A percentile compares a stretch with the other conserved stretches of the same genome.
phyloP scores from a whole-genome alignment of 768 basidiomycete species.

The Rhodotorula babjevae region DNA sequence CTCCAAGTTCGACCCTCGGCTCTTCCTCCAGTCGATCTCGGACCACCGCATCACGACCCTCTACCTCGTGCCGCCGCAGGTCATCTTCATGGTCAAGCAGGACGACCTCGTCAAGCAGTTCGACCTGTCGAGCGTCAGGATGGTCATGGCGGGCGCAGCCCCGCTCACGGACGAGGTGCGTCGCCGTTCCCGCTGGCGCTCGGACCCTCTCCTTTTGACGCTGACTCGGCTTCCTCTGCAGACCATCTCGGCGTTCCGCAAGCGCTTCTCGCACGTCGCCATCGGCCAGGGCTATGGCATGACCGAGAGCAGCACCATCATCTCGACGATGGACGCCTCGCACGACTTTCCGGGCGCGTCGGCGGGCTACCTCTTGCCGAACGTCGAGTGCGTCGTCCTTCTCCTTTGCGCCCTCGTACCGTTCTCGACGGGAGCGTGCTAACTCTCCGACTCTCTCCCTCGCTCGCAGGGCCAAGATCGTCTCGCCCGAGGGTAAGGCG shows the following conservation, averaged over 20 bases:
- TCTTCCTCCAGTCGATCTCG: slow-evolving; percentile 22
- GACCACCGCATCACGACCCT: slow-evolving; percentile 26
- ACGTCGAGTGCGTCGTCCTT: slow-evolving; percentile 17
- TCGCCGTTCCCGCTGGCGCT: neutral
- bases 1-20: slow-evolving; percentile 9
- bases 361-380: slow-evolving; percentile 17
- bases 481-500: slow-evolving; percentile 30
- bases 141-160: slow-evolving; percentile 31
- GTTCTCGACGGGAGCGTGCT: too few species aligned
- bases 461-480: slow-evolving; percentile 18
- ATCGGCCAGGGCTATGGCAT: slow-evolving; percentile 33
- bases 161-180: slow-evolving; percentile 28
- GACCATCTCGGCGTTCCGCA: slow-evolving; percentile 12
- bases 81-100: slow-evolving; percentile 33
- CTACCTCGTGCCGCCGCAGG: slow-evolving; percentile 30
- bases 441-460: too few species aligned
- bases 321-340: slow-evolving; percentile 1
- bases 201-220: neutral
- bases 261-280: slow-evolving; percentile 13
- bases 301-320: slow-evolving; percentile 29
- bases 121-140: slow-evolving; percentile 9
- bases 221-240: neutral
- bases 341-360: neutral
- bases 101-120: slow-evolving; percentile 10
- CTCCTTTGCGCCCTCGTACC: neutral